Conservation (phyloP, 2,329 filamentous ascomycete species). For the Arachnomyces sp. region DNA sequence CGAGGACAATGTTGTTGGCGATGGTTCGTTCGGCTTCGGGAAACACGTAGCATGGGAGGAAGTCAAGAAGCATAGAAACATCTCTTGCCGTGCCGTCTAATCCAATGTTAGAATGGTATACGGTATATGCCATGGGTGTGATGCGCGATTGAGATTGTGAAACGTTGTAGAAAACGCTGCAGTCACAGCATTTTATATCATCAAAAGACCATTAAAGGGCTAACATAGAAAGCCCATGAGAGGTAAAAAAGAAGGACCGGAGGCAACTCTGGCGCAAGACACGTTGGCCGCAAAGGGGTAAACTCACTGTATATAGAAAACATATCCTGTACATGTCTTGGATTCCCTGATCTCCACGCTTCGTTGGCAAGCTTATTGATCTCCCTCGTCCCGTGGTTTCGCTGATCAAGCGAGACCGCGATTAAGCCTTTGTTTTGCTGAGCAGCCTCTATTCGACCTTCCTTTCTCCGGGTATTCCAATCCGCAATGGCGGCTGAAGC, state of each 20-base stretch:
- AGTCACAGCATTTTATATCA: too few relatives aligned
- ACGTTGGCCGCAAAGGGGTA: conserved; percentile 1
- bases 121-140: too few relatives aligned
- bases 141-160: too few relatives aligned
- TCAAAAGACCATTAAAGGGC: neutral
- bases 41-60: conserved; percentile 69
- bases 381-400: conserved; percentile 76
- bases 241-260: neutral
- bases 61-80: conserved; percentile 65
- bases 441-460: conserved; percentile 20
- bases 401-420: conserved; percentile 80
- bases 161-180: too few relatives aligned
- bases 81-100: conserved; percentile 64
- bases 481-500: conserved; percentile 61
- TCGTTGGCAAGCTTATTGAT: conserved; percentile 63
- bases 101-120: conserved; percentile 2
- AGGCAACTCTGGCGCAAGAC: neutral
- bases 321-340: conserved; percentile 84
- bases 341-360: conserved; percentile 72
- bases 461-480: conserved; percentile 50
- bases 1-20: conserved; percentile 64
- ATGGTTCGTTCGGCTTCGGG: conserved; percentile 42
- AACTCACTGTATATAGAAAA: conserved; percentile 62
- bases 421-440: conserved; percentile 55
- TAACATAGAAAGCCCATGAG: too few relatives aligned